Conservation (phyloP, 139 green algal genomes). For the Desmodesmus armatus region DNA sequence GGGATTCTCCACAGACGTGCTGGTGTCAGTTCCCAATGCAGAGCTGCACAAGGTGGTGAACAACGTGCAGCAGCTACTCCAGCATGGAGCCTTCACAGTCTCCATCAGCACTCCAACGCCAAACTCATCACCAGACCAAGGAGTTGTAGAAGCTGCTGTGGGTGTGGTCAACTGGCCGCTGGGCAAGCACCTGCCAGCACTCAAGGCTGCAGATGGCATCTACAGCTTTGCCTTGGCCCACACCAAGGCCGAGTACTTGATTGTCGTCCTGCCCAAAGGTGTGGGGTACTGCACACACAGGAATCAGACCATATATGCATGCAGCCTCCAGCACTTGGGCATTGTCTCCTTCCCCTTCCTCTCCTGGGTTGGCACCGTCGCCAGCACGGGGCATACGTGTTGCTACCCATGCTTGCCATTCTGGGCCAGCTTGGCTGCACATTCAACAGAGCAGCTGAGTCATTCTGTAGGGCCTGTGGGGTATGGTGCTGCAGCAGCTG, state of each 20-base stretch:
- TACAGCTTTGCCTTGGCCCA: constrained; percentile 43
- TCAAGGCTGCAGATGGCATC: constrained; percentile 39
- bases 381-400: too few species aligned
- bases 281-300: neutral
- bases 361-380: too few species aligned
- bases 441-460: neutral
- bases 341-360: too few species aligned
- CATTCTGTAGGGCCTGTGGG: too few species aligned
- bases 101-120: neutral
- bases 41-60: constrained; percentile 38
- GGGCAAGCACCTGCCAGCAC: constrained; percentile 37
- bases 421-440: neutral
- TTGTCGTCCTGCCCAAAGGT: constrained; percentile 40
- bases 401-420: neutral
- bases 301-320: neutral
- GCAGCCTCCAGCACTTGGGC: neutral
- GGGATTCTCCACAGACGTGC: neutral
- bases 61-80: constrained; percentile 23
- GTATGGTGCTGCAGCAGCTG: too few species aligned
- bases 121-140: neutral
- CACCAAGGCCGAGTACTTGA: constrained; percentile 20
- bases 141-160: constrained; percentile 17
- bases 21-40: constrained; percentile 3
- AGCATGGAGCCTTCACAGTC: constrained; percentile 16
- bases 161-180: constrained; percentile 6